These are phyloP conservation scores for Mucor irregularis DNA, from an alignment of 371 early-diverging fungal genomes.

Conservation along the genomic window DNA sequence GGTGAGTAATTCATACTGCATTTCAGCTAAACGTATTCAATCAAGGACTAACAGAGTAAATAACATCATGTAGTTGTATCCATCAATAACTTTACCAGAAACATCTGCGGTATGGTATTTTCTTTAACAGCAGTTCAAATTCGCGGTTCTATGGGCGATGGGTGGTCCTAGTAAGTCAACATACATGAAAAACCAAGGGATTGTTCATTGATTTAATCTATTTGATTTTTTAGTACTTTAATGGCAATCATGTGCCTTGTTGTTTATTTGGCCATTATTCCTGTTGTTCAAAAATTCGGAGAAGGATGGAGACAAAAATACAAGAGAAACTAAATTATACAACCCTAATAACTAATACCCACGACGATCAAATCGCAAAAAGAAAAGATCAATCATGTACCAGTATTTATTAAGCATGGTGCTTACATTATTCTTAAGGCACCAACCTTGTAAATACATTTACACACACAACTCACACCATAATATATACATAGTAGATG, in stretches of 20 bases:
- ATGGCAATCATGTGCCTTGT: conserved; percentile 12
- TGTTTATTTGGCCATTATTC: conserved; percentile 22
- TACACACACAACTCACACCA: too few relatives aligned
- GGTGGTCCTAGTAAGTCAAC: conserved; percentile 49
- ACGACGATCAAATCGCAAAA: too few relatives aligned
- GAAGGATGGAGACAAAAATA: conserved; percentile 10
- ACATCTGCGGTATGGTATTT: conserved; percentile 37
- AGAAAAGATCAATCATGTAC: too few relatives aligned
- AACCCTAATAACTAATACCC: too few relatives aligned
- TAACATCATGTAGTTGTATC: conserved; percentile 21
- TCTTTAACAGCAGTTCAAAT: conserved; percentile 31
- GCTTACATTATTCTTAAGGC: too few relatives aligned
- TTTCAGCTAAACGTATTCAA: background rate
- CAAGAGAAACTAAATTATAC: background rate
- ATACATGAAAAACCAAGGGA: too few relatives aligned
- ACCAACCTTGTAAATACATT: too few relatives aligned
- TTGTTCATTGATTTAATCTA: background rate
- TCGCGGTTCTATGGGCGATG: conserved; percentile 26
- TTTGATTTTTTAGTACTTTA: conserved; percentile 15
- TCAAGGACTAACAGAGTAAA: too few relatives aligned
- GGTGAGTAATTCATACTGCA: conserved; percentile 14
- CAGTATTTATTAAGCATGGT: too few relatives aligned
- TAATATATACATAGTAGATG: too few relatives aligned
- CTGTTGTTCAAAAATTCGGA: conserved; percentile 22
- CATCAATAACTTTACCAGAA: conserved; percentile 31